These are phyloP conservation scores for Bipolaris sorokiniana DNA, from an alignment of 2,329 filamentous ascomycete species.

Conservation along the genomic window DNA sequence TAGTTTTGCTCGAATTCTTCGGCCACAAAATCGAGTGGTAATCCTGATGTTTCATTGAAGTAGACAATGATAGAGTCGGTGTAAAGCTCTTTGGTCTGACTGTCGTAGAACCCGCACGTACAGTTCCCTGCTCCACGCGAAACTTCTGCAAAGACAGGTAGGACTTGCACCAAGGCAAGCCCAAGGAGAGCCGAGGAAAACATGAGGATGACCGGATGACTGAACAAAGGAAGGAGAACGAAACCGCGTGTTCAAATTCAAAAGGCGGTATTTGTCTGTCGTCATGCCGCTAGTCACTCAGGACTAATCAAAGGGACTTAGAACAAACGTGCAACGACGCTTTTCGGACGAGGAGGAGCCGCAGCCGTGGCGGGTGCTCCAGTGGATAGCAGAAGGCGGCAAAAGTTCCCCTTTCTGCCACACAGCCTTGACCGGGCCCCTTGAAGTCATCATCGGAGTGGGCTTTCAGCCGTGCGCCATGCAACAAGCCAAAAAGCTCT, in stretches of 20 bases:
- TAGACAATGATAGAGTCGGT: conserved; percentile 58
- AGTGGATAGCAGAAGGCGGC: conserved; percentile 2
- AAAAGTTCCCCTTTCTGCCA: conserved; percentile 13
- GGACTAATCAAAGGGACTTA: conserved; percentile 5
- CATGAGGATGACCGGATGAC: conserved; percentile 25
- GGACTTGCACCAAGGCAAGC: conserved; percentile 22
- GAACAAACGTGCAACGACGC: conserved; percentile 6
- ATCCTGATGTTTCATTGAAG: conserved; percentile 56
- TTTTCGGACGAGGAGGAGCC: conserved; percentile 18
- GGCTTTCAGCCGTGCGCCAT: conserved; percentile 9
- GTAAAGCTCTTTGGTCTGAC: conserved; percentile 47
- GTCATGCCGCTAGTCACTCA: conserved; percentile 2
- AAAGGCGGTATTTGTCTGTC: conserved; percentile 11
- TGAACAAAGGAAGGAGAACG: conserved; percentile 8
- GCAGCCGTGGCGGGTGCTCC: background rate
- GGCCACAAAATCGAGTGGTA: conserved; percentile 48
- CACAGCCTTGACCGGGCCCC: conserved; percentile 3
- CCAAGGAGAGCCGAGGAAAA: conserved; percentile 15
- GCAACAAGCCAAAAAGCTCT: conserved; percentile 11
- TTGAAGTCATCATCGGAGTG: conserved; percentile 16
- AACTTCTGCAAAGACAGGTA: conserved; percentile 27
- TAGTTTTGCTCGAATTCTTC: conserved; percentile 53
- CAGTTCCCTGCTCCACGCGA: conserved; percentile 42
- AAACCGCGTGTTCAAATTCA: conserved; percentile 5
- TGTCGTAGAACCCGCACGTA: conserved; percentile 56